Evolutionary conservation across 768 basidiomycete species (phyloP), one percentile per base, ranked within the genome.

Genomic region (Pulveroboletus frians): DNA sequence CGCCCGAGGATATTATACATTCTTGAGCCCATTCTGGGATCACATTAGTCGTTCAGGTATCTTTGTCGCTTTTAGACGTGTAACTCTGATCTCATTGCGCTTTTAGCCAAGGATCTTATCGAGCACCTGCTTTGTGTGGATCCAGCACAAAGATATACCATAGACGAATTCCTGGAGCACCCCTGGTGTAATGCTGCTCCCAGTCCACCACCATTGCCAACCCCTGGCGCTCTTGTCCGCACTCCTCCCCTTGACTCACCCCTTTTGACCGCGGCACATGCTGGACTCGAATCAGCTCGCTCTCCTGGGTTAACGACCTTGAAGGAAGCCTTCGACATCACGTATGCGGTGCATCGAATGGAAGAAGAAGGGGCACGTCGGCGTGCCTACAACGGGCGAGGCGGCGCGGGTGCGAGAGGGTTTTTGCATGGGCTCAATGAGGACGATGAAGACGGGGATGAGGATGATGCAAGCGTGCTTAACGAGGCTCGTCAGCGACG

Each of bases 21-120:
- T 99, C 76, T 73, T 99, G 42, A 95, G 91, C 59, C 96, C 96
- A 2, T 99, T 97, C 92, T 99, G 96, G 96, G 95, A 99, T 60
- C 89, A 96, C 56, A 91, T 97, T 55, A 90, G 85, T 52, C 64
- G 73, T 52, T 78, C 83, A 49, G 89, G 92, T 93, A 57, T 34
- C 75, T 30, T 32, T 17, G 14, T 9, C 41, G 18, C 41, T 43
- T 36, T 39, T 34, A n/a, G 9, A 38, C 20, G n/a, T 39, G 26
- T 29, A n/a, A 21, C 32, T n/a, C 4, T 30, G 30, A 44, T 56
- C 49, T 60, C 26, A 61, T 50, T 47, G 44, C 43, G 38, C 39
- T 44, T 49, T 13, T 61, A 92, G 93, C 92, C 21, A 98, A 97
- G 73, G 94, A 98, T 57, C 75, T 99, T 36, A 95, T 99, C 60